Percentiles rank a stretch among this genome's conserved stretches.
Conservation (phyloP, 768 basidiomycete genomes). For the Pholiota conissans region DNA sequence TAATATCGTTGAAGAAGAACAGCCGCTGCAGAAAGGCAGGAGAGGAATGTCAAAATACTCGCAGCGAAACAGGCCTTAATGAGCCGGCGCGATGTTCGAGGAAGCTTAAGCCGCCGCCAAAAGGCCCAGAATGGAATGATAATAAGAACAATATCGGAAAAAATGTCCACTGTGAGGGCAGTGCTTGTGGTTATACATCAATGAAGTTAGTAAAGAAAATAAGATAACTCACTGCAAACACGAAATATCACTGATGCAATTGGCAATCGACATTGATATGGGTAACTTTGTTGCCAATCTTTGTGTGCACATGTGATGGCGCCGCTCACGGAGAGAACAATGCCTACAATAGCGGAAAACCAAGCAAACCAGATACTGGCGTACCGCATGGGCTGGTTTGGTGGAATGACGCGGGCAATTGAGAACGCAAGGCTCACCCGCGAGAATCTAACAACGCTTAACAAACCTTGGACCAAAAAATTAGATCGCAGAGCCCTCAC, state of each 20-base stretch:
- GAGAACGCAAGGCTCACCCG: slow-evolving; percentile 18
- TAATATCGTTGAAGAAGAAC: not conserved
- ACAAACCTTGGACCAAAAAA: no score
- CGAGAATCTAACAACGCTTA: slow-evolving; percentile 12
- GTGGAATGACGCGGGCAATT: slow-evolving; percentile 12
- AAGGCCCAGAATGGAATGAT: slow-evolving; percentile 15
- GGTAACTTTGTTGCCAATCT: not conserved
- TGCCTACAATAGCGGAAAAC: slow-evolving; percentile 1
- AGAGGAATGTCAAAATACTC: slow-evolving; percentile 13
- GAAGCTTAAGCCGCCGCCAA: slow-evolving; percentile 15
- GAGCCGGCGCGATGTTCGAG: slow-evolving; percentile 11
- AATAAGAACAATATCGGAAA: slow-evolving; percentile 16
- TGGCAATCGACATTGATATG: not conserved
- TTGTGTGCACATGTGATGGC: not conserved
- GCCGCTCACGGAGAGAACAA: not conserved
- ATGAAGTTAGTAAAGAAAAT: not conserved
- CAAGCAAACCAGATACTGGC: slow-evolving; percentile 9
- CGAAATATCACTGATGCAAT: not conserved
- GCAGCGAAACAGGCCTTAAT: slow-evolving; percentile 18
- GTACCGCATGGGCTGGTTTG: slow-evolving; percentile 1
- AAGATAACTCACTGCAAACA: not conserved
- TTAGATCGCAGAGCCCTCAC: not conserved
- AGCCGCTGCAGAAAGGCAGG: not conserved
- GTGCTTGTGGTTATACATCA: not conserved
- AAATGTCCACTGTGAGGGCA: slow-evolving; percentile 12